Conservation (phyloP, 768 basidiomycete species). For the Mycena olivaceomarginata region DNA sequence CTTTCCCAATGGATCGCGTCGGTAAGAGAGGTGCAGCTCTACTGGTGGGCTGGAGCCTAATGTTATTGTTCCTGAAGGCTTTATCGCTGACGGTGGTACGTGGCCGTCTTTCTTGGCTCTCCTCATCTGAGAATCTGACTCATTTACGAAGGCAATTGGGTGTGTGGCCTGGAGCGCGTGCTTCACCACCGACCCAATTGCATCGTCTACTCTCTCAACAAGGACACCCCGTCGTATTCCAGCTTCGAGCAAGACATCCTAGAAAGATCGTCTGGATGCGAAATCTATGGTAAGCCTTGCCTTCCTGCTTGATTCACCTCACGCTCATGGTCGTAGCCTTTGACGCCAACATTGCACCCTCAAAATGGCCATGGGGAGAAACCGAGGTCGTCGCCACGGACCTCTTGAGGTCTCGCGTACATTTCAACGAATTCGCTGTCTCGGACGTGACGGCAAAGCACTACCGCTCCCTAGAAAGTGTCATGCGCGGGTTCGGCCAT, state of each 20-base stretch:
- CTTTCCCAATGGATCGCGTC: constrained; percentile 52
- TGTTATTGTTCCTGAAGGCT: background rate
- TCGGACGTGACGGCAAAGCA: constrained; percentile 58
- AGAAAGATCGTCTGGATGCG: constrained; percentile 52
- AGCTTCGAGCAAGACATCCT: constrained; percentile 66
- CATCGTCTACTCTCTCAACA: constrained; percentile 67
- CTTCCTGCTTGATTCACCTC: background rate
- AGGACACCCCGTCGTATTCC: constrained; percentile 57
- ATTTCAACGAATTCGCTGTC: constrained; percentile 62
- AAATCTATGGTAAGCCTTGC: constrained; percentile 49
- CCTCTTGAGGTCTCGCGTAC: constrained; percentile 56
- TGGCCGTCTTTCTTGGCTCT: no score
- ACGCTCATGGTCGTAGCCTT: constrained; percentile 17
- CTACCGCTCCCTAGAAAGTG: constrained; percentile 64
- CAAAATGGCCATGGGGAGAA: constrained; percentile 44
- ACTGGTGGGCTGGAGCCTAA: background rate
- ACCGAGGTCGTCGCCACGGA: constrained; percentile 50
- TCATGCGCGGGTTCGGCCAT: constrained; percentile 65
- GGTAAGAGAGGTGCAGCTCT: constrained; percentile 19
- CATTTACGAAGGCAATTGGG: constrained; percentile 60
- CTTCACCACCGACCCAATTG: constrained; percentile 59
- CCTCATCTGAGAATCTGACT: background rate
- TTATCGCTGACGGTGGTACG: constrained; percentile 10
- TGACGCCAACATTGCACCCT: constrained; percentile 24
- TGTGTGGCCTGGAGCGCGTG: constrained; percentile 68